Evolutionary conservation across 2,329 filamentous ascomycete species (phyloP).

Genomic region (Pseudofabraea citricarpa): DNA sequence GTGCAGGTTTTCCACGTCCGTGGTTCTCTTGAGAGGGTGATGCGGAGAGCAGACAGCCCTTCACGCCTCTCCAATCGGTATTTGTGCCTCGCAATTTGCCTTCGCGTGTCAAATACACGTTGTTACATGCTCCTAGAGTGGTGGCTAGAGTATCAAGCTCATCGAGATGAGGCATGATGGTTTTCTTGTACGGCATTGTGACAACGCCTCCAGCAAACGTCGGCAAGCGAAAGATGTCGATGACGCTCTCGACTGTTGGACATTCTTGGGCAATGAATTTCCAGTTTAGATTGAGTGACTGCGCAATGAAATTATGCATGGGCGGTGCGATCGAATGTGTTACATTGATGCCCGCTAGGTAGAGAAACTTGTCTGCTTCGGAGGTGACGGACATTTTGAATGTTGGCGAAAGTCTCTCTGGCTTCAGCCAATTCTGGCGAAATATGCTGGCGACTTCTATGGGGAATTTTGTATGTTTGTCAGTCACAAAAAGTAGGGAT

Average conservation of each 20-base stretch:
- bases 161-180: slow-evolving; percentile 67
- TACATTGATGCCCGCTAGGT: slow-evolving; percentile 35
- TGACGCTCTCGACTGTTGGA: slow-evolving; percentile 27
- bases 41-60: slow-evolving; percentile 51
- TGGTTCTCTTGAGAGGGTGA: slow-evolving; percentile 31
- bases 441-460: not conserved
- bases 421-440: too few species aligned
- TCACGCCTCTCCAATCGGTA: slow-evolving; percentile 72
- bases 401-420: too few species aligned
- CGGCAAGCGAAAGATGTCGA: slow-evolving; percentile 47
- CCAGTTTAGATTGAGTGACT: slow-evolving; percentile 30
- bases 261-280: slow-evolving; percentile 31
- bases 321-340: slow-evolving; percentile 35
- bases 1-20: slow-evolving; percentile 50
- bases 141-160: slow-evolving; percentile 65
- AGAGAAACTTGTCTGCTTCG: too few species aligned
- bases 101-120: slow-evolving; percentile 54
- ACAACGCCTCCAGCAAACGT: slow-evolving; percentile 64
- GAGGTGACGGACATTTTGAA: too few species aligned
- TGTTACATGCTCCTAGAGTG: slow-evolving; percentile 73
- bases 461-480: too few species aligned
- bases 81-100: slow-evolving; percentile 65
- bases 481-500: too few species aligned
- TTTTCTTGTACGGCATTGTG: slow-evolving; percentile 79
- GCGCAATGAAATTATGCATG: slow-evolving; percentile 36